Evolutionary conservation across 225 moss, liverwort and hornwort genomes (phyloP).

Genomic region (Polytrichum commune): DNA sequence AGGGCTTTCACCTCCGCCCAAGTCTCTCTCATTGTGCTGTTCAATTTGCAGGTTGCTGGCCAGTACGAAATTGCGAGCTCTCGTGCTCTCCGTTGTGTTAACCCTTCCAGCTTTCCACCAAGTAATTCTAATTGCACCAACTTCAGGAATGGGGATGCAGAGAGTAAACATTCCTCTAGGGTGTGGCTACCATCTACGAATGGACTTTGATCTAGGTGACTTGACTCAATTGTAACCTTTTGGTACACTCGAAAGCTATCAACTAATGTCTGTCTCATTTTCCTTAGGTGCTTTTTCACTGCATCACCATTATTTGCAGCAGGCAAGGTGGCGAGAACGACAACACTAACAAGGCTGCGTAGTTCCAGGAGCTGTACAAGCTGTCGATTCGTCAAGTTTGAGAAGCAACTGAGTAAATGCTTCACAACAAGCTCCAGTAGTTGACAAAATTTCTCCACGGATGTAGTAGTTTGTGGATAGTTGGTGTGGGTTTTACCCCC

Average conservation of each 20-base stretch:
- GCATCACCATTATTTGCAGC: slow-evolving; percentile 9
- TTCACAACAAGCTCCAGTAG: slow-evolving; percentile 32
- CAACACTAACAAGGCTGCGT: slow-evolving; percentile 28
- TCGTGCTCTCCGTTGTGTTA: slow-evolving; percentile 22
- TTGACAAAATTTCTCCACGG: slow-evolving; percentile 18
- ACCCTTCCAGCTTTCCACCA: slow-evolving; percentile 7
- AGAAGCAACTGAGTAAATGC: slow-evolving; percentile 37
- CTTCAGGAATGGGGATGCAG: slow-evolving; percentile 29
- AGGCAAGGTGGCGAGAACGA: slow-evolving; percentile 29
- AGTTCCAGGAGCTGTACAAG: slow-evolving; percentile 36
- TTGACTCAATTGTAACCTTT: not conserved
- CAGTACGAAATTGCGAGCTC: slow-evolving; percentile 43
- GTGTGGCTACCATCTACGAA: slow-evolving; percentile 17
- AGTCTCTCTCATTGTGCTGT: slow-evolving; percentile 32
- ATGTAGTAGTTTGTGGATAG: slow-evolving; percentile 14
- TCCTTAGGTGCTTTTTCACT: slow-evolving; percentile 8
- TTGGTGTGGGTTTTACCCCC: slow-evolving; percentile 7
- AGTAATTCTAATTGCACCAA: slow-evolving; percentile 34
- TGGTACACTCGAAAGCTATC: not conserved
- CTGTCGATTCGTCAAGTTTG: slow-evolving; percentile 32
- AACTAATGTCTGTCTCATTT: slow-evolving; percentile 15
- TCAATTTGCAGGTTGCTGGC: slow-evolving; percentile 26
- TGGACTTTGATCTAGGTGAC: not conserved
- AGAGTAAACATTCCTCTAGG: slow-evolving; percentile 7
- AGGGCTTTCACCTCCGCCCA: slow-evolving; percentile 46